Evolutionary conservation across 306 rosid genomes (phyloP), one percentile per base, ranked within the genome.

Genomic region (Arachis stenosperma): DNA sequence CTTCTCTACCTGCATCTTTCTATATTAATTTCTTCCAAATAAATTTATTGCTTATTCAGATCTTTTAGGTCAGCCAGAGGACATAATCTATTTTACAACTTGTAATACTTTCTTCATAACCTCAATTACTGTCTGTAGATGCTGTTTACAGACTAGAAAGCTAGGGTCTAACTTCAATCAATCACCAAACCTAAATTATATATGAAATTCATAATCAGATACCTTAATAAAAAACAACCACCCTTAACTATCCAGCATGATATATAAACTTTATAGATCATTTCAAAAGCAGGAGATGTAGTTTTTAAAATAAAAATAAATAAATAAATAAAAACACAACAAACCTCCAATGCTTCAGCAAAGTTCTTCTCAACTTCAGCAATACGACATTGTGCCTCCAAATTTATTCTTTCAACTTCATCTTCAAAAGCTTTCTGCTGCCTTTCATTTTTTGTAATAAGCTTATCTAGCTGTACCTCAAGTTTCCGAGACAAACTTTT

Each of bases 401-500:
- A 70, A 65, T 83, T 84, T 75, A 89, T 84, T 79, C 83, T 94
- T 75, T 90, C 97, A 78, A 90, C 66, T 76, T 91, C 96, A 66
- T 82, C 96, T 79, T 94, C 97, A 61, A 87, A 94, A 72, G 83
- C 56, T 86, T 91, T 94, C 64, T 85, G 91, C 83, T 88, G 96
- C 82, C 99, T 85, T 86, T 94, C 99, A 81, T 91, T 94, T 78
- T 89, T 92, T 7, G 85, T 93, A 80, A 90, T 91, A 70, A 91
- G 92, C 88, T 79, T 88, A 83, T 94, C 99, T 75, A 94, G 59
- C 77, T 91, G 96, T 71, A 94, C 56, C 74, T 91, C 99, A 86
- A 94, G 97, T 81, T 81, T 94, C 58, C 94, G 86, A 10, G 96
- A 90, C 85, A 94, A 84, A 75, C 99, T 90, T 87, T 91, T 94